Base-by-base conservation (phyloP, 23 red algal genomes). In the Gracilariopsis chorda region DNA sequence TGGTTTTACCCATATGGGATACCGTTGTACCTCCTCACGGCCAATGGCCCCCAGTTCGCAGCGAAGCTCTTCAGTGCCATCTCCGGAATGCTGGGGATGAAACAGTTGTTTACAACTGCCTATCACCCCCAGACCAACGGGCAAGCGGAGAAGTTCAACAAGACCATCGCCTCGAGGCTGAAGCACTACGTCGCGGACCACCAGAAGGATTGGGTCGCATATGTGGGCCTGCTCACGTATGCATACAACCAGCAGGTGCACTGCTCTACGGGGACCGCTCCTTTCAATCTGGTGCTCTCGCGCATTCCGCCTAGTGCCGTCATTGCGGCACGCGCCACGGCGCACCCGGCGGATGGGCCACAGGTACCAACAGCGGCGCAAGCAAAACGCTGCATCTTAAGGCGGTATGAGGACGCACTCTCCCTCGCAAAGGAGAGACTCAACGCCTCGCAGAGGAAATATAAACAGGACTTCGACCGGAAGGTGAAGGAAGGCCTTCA, bases 121-220 rank as follows among this genome's bases (percentile, higher is more conserved):
- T 87, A 51, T 51, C 61, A 73, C 35, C 61, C 82, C 12, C 82
- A 87, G 39, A 90, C 86, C 12, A 90, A 90, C 37, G 49, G 86
- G 8, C 69, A 90, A 40, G 53, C 24, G 11, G 70, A 90, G 37
- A 36, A 48, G 53, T 79, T 78, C 48, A 90, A 90, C 42, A 30
- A 24, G 4, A 61, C 68, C 24, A 4, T 90, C 4, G 42, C 79
- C 30, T 29, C 47, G 34, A 25, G 53, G 1, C 48, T 90, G 25
- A 44, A 42, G 25, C 86, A 77, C 68, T 89, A 74, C 48, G 84
- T 89, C 64, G 68, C 36, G 9, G 84, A 52, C 10, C 67, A 74
- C 32, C 65, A 89, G 68, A 47, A 13, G 45, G 53, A 60, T 48
- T 90, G 86, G 64, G 41, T 78, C 51, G 51, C 46, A 48, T 61